Conservation (phyloP, 169 alveolate species). For the Plasmodium gallinaceum region DNA sequence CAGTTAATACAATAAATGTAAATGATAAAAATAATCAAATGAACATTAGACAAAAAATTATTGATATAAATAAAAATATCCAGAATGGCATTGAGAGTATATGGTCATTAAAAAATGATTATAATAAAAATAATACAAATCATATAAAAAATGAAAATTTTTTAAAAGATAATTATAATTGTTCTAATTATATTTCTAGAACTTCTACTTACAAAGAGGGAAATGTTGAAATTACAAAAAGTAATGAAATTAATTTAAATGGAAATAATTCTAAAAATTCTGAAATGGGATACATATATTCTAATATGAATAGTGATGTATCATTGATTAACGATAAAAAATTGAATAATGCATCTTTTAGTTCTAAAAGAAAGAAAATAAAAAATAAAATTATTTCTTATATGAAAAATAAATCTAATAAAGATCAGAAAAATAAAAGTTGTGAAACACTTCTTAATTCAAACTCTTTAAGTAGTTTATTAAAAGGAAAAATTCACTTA, state of each 20-base stretch:
- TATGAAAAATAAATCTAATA: conserved; percentile 29
- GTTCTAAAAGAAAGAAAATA: conserved; percentile 34
- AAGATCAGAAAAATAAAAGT: conserved; percentile 17
- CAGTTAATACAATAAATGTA: too few relatives aligned
- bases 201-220: conserved; percentile 49
- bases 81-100: too few relatives aligned
- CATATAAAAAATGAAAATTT: conserved; percentile 3
- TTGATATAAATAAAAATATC: too few relatives aligned
- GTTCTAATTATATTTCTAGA: conserved; percentile 8
- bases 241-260: conserved; percentile 12
- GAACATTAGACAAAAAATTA: too few relatives aligned
- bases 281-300: background rate
- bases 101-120: too few relatives aligned
- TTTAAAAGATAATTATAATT: background rate
- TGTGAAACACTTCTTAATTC: conserved; percentile 4
- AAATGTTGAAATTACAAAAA: conserved; percentile 10
- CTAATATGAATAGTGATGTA: background rate
- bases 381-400: conserved; percentile 56
- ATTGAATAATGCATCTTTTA: conserved; percentile 20
- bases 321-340: conserved; percentile 7
- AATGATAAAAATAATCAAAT: too few relatives aligned
- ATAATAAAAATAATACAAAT: conserved; percentile 1
- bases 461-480: background rate
- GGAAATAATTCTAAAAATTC: conserved; percentile 14
- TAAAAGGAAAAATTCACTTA: background rate